A percentile compares a stretch with the other conserved stretches of the same genome.
These are phyloP conservation scores for Candida labiduridarum DNA, from an alignment of 1,139 yeast genomes.

Conservation along the genomic window DNA sequence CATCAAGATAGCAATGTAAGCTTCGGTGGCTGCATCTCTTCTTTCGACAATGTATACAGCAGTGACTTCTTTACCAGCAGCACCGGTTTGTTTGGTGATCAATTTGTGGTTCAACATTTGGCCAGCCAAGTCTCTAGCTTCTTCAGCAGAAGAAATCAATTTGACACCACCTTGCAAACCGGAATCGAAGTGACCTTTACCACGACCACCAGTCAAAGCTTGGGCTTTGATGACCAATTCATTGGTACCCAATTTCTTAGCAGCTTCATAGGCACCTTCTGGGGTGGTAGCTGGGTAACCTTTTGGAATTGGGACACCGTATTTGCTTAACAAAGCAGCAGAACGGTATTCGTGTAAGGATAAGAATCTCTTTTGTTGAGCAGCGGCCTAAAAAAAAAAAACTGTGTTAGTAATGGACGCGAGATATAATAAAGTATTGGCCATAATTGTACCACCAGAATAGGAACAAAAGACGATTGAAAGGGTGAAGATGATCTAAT, in stretches of 20 bases:
- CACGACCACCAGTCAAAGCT: constrained; percentile 99
- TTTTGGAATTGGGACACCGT: constrained; percentile 88
- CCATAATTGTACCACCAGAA: not conserved
- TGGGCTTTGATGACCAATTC: constrained; percentile 97
- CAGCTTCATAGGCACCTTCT: constrained; percentile 82
- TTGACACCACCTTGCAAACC: constrained; percentile 98
- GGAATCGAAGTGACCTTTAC: constrained; percentile 96
- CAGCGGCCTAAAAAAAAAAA: constrained; percentile 17
- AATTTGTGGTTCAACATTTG: constrained; percentile 92
- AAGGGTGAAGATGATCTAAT: not conserved
- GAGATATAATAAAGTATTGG: not conserved
- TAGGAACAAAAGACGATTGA: not conserved
- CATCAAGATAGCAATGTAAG: constrained; percentile 91
- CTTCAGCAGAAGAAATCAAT: constrained; percentile 81
- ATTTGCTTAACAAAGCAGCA: constrained; percentile 77
- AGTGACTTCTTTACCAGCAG: constrained; percentile 94
- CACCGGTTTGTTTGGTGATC: constrained; percentile 97
- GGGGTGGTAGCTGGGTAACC: constrained; percentile 93
- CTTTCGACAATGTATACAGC: constrained; percentile 97
- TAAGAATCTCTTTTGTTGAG: constrained; percentile 61
- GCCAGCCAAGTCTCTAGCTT: constrained; percentile 83
- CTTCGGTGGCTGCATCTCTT: constrained; percentile 91
- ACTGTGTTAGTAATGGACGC: constrained; percentile 8
- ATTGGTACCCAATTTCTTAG: constrained; percentile 63
- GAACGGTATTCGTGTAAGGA: constrained; percentile 97